These are phyloP conservation scores for Penstemon davidsonii DNA, from an alignment of 257 asterid genomes.

Conservation along the genomic window DNA sequence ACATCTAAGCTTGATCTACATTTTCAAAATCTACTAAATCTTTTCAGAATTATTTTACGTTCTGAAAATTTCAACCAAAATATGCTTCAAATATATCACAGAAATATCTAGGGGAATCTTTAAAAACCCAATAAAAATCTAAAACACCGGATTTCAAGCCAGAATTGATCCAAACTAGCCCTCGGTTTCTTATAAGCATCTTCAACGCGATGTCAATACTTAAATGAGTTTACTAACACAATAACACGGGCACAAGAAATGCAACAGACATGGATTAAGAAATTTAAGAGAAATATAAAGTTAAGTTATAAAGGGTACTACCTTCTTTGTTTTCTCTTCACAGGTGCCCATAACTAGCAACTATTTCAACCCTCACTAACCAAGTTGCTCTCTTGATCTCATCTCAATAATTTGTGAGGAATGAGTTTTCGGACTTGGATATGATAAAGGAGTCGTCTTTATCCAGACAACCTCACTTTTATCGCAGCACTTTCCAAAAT, in stretches of 20 bases:
- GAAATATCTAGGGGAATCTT: too few species aligned
- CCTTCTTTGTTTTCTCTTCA: slow-evolving; percentile 7
- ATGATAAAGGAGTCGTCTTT: not conserved
- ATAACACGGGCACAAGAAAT: not conserved
- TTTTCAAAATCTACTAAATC: too few species aligned
- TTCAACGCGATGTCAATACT: too few species aligned
- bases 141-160: too few species aligned
- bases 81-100: too few species aligned
- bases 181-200: too few species aligned
- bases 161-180: too few species aligned
- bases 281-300: not conserved
- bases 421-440: not conserved
- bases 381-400: slow-evolving; percentile 7
- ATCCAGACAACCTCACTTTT: slow-evolving; percentile 14
- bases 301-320: slow-evolving; percentile 17
- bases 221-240: too few species aligned
- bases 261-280: not conserved
- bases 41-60: too few species aligned
- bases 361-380: slow-evolving; percentile 12
- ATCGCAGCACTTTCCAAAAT: slow-evolving; percentile 10
- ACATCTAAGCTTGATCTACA: too few species aligned
- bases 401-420: not conserved
- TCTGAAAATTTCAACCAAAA: too few species aligned
- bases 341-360: slow-evolving; percentile 1
- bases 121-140: too few species aligned